phyloP scores from a whole-genome alignment of 202 grass and related monocot genomes.

The Brachypodium distachyon region DNA sequence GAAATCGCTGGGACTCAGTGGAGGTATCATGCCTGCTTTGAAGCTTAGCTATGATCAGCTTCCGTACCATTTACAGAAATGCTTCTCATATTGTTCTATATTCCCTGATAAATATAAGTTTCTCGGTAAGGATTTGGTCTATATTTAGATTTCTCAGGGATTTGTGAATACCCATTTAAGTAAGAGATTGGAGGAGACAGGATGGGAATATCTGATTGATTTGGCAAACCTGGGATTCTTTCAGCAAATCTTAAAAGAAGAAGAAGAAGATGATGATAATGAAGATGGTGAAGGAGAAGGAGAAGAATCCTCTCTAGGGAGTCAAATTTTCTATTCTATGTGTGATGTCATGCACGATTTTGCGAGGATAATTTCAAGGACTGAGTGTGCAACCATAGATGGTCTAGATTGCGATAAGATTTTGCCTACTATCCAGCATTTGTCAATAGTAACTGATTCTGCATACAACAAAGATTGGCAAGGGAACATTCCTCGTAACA shows the following conservation, averaged over 20 bases:
- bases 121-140: constrained; percentile 2
- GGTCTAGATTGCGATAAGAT: background rate
- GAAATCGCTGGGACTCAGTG: constrained; percentile 12
- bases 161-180: background rate
- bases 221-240: constrained; percentile 29
- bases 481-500: background rate
- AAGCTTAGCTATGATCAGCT: constrained; percentile 43
- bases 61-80: constrained; percentile 27
- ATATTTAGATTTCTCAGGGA: constrained; percentile 26
- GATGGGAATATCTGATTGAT: background rate
- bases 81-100: constrained; percentile 32
- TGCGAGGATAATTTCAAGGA: constrained; percentile 9
- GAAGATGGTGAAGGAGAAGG: background rate
- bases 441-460: constrained; percentile 36
- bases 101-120: constrained; percentile 14
- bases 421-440: background rate
- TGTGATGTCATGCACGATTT: constrained; percentile 38
- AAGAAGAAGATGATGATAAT: too few species aligned
- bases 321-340: background rate
- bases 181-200: constrained; percentile 22
- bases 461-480: background rate
- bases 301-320: background rate
- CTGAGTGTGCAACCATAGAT: constrained; percentile 13
- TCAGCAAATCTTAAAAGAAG: too few species aligned
- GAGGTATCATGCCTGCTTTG: constrained; percentile 30